A percentile compares a stretch with the other conserved stretches of the same genome.
These are phyloP conservation scores for Stephanodiscus minutulus DNA, from an alignment of 108 stramenopile genomes.

Conservation along the genomic window DNA sequence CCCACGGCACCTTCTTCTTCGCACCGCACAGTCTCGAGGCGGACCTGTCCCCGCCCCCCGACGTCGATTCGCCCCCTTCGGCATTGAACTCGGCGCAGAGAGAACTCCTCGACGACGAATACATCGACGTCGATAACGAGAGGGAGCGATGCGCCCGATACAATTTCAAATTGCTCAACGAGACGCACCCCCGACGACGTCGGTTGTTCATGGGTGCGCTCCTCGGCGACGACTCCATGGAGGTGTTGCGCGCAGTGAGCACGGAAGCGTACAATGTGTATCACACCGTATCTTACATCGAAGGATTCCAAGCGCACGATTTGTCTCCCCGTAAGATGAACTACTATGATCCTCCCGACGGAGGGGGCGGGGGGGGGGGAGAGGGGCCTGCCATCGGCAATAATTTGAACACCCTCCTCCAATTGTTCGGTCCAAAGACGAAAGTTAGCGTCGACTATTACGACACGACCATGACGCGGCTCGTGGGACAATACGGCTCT, in stretches of 20 bases:
- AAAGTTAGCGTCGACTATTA: too few relatives aligned
- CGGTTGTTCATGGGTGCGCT: conserved; percentile 36
- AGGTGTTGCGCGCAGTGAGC: conserved; percentile 37
- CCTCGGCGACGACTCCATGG: conserved; percentile 54
- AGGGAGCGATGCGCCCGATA: background rate
- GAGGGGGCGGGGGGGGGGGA: too few relatives aligned
- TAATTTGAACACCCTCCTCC: background rate
- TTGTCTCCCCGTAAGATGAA: conserved; percentile 17
- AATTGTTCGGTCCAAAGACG: conserved; percentile 19
- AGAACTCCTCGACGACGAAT: background rate
- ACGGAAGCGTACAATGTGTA: conserved; percentile 49
- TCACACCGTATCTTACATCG: conserved; percentile 47
- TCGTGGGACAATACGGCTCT: background rate
- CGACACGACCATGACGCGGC: conserved; percentile 1
- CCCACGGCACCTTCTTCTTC: conserved; percentile 2
- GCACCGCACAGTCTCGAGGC: background rate
- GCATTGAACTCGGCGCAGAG: background rate
- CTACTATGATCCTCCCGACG: conserved; percentile 14
- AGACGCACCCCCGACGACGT: conserved; percentile 5
- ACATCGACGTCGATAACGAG: background rate
- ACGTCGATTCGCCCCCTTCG: background rate
- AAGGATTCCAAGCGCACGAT: conserved; percentile 46
- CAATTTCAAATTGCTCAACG: background rate
- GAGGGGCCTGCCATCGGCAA: background rate
- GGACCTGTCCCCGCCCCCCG: too few relatives aligned